Evolutionary conservation across 345 rosid genomes (phyloP).

Genomic region (Triadica sebifera): DNA sequence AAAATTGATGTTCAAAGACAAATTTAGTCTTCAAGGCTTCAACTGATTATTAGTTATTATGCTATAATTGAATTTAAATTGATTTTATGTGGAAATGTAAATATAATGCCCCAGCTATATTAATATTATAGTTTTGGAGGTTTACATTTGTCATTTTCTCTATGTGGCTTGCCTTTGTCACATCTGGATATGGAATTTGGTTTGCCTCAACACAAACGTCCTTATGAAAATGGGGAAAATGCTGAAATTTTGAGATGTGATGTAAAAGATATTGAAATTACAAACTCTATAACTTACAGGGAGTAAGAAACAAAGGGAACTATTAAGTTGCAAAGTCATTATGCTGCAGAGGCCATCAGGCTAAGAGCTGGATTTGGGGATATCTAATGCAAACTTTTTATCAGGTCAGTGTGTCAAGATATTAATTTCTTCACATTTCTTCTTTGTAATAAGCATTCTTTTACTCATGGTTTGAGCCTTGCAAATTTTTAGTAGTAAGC

Average conservation of each 20-base stretch:
- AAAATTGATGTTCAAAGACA: no score
- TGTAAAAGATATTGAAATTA: conserved; percentile 22
- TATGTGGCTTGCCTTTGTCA: conserved; percentile 57
- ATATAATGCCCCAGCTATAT: not conserved
- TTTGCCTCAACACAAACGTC: conserved; percentile 24
- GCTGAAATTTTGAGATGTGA: conserved; percentile 24
- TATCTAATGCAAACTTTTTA: conserved; percentile 65
- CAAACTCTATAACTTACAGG: conserved; percentile 6
- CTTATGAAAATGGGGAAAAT: conserved; percentile 13
- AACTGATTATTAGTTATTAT: no score
- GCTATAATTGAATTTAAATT: no score
- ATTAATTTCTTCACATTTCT: not conserved
- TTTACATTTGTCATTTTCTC: not conserved
- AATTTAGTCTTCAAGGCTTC: no score
- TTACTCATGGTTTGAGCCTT: not conserved
- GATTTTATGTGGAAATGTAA: no score
- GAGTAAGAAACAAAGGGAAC: conserved; percentile 27
- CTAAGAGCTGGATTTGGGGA: conserved; percentile 65
- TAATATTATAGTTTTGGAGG: not conserved
- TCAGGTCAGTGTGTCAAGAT: conserved; percentile 50
- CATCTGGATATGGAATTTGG: conserved; percentile 79
- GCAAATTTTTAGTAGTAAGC: not conserved
- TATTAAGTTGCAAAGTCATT: conserved; percentile 42
- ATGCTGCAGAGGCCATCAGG: conserved; percentile 39
- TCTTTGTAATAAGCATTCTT: no score